phyloP scores from a whole-genome alignment of 345 rosid genomes.

The Nasturtium officinale region DNA sequence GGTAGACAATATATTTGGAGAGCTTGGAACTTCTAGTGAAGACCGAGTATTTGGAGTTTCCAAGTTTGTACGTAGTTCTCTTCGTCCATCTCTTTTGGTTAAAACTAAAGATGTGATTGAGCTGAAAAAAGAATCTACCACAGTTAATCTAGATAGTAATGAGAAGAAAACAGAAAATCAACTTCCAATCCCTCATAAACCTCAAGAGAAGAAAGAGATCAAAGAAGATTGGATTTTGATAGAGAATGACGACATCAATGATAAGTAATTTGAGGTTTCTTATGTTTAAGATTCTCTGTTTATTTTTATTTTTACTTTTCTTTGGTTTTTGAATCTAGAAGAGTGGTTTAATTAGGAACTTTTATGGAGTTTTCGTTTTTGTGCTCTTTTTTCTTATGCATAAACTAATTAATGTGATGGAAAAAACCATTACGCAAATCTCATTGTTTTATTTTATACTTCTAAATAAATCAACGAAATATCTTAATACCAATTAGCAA shows the following conservation, averaged over 20 bases:
- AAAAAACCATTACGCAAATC: no score
- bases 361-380: background rate
- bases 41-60: slow-evolving; percentile 11
- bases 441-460: no score
- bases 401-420: no score
- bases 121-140: background rate
- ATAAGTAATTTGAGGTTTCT: background rate
- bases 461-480: background rate
- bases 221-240: slow-evolving; percentile 4
- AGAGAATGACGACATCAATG: background rate
- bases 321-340: no score
- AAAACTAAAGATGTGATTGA: background rate
- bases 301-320: background rate
- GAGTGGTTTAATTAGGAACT: no score
- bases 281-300: background rate
- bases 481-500: background rate
- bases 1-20: slow-evolving; percentile 10
- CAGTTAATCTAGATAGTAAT: background rate
- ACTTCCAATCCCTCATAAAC: background rate
- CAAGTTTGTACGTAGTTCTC: background rate
- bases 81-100: background rate
- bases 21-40: slow-evolving; percentile 14
- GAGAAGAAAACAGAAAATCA: background rate
- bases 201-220: background rate
- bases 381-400: background rate